phyloP scores from a whole-genome alignment of 495 filamentous ascomycete genomes.

The Penicillium herquei region DNA sequence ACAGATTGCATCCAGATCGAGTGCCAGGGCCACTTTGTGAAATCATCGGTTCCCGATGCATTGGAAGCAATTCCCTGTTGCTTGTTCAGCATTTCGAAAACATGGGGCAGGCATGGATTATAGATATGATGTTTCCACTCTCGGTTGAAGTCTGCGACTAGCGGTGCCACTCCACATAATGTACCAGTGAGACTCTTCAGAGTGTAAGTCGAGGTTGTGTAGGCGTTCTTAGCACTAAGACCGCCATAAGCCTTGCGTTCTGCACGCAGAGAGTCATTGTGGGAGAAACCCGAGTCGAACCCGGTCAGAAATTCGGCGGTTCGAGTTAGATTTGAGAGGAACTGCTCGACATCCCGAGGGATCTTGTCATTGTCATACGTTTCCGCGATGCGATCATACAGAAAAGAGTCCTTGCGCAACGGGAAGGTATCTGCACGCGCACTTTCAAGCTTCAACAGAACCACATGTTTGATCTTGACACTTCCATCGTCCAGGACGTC shows the following conservation, averaged over 20 bases:
- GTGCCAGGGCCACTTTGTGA: conserved; percentile 39
- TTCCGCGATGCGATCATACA: conserved; percentile 40
- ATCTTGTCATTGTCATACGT: conserved; percentile 29
- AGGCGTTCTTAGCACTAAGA: conserved; percentile 41
- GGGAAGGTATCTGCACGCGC: conserved; percentile 51
- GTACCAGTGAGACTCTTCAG: conserved; percentile 47
- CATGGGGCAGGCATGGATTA: conserved; percentile 48
- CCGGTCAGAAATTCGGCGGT: conserved; percentile 45
- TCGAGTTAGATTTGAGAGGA: conserved; percentile 40
- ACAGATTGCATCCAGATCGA: conserved; percentile 50
- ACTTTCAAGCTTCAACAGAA: conserved; percentile 48
- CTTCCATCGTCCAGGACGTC: conserved; percentile 29
- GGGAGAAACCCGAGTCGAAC: conserved; percentile 36
- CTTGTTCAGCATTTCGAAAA: conserved; percentile 40
- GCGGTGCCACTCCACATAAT: conserved; percentile 46
- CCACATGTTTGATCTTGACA: conserved; percentile 49
- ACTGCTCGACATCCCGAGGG: conserved; percentile 25
- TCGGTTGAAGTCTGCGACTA: conserved; percentile 50
- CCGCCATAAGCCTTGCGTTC: conserved; percentile 38
- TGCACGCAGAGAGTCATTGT: conserved; percentile 11
- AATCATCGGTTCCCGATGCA: conserved; percentile 25
- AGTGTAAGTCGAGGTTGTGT: conserved; percentile 47
- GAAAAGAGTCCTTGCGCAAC: conserved; percentile 39
- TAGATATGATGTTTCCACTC: conserved; percentile 50
- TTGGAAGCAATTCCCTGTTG: conserved; percentile 24